Evolutionary conservation across 202 grass and related monocot genomes (phyloP).

Genomic region (Panicum hallii): DNA sequence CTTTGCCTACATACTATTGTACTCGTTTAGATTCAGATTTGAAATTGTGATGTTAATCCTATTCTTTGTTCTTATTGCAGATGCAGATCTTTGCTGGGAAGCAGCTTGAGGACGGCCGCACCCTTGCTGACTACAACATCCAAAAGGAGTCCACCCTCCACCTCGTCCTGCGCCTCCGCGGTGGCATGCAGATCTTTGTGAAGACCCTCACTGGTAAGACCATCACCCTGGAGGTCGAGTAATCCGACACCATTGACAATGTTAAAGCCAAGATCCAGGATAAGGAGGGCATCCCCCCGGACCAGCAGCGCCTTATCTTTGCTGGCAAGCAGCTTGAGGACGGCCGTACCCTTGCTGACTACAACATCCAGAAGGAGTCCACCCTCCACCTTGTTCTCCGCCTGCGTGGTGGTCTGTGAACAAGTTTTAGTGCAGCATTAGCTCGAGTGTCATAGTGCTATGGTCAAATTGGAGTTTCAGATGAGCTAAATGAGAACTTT

Average conservation of each 20-base stretch:
- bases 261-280: constrained; percentile 72
- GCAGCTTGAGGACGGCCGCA: constrained; percentile 22
- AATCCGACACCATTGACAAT: constrained; percentile 56
- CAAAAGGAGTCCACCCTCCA: constrained; percentile 30
- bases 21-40: neutral
- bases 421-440: neutral
- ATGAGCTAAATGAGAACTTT: neutral
- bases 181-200: constrained; percentile 68
- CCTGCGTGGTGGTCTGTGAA: constrained; percentile 52
- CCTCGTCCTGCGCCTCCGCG: constrained; percentile 31
- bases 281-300: constrained; percentile 60
- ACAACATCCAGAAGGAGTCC: constrained; percentile 71
- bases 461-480: neutral
- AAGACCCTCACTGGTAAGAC: constrained; percentile 69
- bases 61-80: neutral
- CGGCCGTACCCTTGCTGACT: constrained; percentile 56
- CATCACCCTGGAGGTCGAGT: constrained; percentile 63
- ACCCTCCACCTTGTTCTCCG: constrained; percentile 61
- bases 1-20: neutral
- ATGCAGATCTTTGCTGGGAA: constrained; percentile 57
- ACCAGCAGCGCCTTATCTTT: constrained; percentile 61
- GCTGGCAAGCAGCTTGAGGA: constrained; percentile 56
- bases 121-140: constrained; percentile 30
- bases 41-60: neutral
- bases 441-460: neutral